Conservation (phyloP, 805 yeast genomes). For the Metschnikowia bowlesiae region DNA sequence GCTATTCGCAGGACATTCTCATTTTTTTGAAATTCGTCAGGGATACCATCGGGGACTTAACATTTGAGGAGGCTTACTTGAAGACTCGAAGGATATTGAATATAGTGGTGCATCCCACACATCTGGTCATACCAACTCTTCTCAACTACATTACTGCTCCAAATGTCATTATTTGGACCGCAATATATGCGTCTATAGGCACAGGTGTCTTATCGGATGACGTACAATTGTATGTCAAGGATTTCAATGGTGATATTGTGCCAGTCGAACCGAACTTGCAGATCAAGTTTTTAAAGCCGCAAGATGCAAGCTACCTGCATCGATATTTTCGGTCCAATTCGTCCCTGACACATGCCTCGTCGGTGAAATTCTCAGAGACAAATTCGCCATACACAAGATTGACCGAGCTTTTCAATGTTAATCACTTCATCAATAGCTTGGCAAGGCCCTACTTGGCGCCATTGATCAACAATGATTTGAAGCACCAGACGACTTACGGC, state of each 20-base stretch:
- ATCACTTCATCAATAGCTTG: conserved; percentile 84
- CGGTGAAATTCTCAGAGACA: conserved; percentile 50
- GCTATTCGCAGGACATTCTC: conserved; percentile 82
- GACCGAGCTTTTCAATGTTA: conserved; percentile 90
- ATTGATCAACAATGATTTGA: conserved; percentile 73
- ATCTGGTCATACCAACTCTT: conserved; percentile 62
- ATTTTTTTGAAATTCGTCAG: conserved; percentile 75
- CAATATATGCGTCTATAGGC: conserved; percentile 81
- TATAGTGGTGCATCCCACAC: conserved; percentile 79
- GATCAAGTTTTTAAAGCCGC: conserved; percentile 40
- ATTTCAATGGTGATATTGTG: conserved; percentile 56
- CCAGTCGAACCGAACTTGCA: conserved; percentile 42
- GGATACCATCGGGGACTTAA: conserved; percentile 70
- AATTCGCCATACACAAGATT: conserved; percentile 74
- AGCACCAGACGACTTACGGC: conserved; percentile 52
- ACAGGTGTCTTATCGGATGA: conserved; percentile 59
- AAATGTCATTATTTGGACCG: conserved; percentile 76
- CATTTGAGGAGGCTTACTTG: conserved; percentile 90
- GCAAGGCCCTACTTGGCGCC: conserved; percentile 96
- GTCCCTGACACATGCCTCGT: conserved; percentile 15
- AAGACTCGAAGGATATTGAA: conserved; percentile 76
- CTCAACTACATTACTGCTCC: conserved; percentile 92
- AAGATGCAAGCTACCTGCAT: conserved; percentile 44
- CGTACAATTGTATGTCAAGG: conserved; percentile 56
- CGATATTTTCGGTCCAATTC: conserved; percentile 30